phyloP scores from a whole-genome alignment of 2,329 filamentous ascomycete species.

The Sclerotinia spermophila region DNA sequence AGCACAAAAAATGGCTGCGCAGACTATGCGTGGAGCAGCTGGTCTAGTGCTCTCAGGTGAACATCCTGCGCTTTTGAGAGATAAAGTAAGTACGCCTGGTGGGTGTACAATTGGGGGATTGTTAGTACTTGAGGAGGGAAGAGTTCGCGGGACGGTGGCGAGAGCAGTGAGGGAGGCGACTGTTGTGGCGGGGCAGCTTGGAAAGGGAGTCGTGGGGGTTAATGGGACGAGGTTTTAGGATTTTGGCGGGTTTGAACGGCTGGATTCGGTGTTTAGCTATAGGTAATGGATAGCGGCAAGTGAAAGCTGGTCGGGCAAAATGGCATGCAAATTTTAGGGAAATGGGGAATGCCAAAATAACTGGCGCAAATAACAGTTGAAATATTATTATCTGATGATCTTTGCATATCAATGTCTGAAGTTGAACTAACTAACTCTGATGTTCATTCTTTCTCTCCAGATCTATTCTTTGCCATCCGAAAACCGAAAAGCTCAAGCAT shows the following conservation, averaged over 20 bases:
- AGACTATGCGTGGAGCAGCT: constrained; percentile 72
- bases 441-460: neutral
- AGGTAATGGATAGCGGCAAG: too few relatives aligned
- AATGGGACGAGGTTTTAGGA: constrained; percentile 45
- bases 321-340: neutral
- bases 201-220: constrained; percentile 46
- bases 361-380: neutral
- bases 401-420: neutral
- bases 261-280: neutral
- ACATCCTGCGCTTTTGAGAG: constrained; percentile 69
- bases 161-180: constrained; percentile 69
- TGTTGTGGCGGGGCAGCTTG: constrained; percentile 64
- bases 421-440: neutral
- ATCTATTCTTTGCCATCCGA: neutral
- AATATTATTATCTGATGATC: neutral
- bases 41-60: constrained; percentile 65
- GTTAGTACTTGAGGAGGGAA: constrained; percentile 69
- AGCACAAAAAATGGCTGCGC: constrained; percentile 72
- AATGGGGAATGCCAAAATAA: neutral
- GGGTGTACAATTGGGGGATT: constrained; percentile 76
- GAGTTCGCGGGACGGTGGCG: constrained; percentile 62
- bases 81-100: constrained; percentile 74
- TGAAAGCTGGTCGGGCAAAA: neutral
- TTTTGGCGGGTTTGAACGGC: neutral
- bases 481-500: neutral